A percentile compares a stretch with the other conserved stretches of the same genome.
Evolutionary conservation across 1,139 yeast species (phyloP).

Genomic region (Geotrichum bryndzae): DNA sequence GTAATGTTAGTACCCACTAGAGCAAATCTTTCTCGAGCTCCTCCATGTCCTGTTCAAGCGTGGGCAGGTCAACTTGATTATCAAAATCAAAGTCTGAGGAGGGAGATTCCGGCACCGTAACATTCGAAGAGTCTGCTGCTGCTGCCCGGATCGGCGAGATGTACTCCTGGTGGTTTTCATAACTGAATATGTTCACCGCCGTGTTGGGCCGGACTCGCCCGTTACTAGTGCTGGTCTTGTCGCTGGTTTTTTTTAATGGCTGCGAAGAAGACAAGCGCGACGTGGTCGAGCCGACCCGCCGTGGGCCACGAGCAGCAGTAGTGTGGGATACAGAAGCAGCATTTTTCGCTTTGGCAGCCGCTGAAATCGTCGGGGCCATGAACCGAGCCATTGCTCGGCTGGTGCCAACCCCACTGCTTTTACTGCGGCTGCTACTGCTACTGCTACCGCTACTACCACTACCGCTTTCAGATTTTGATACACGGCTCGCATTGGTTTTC

Average conservation of each 20-base stretch:
- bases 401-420: neutral
- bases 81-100: conserved; percentile 8
- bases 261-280: neutral
- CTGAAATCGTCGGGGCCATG: conserved; percentile 15
- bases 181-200: neutral
- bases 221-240: neutral
- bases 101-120: conserved; percentile 4
- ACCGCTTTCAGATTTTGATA: neutral
- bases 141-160: neutral
- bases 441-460: neutral
- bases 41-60: conserved; percentile 9
- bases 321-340: neutral
- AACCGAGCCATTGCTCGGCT: conserved; percentile 2
- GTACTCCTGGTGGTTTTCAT: neutral
- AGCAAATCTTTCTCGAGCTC: conserved; percentile 10
- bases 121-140: neutral
- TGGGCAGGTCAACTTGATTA: conserved; percentile 8
- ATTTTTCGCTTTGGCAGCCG: conserved; percentile 8
- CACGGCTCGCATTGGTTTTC: no score
- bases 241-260: neutral
- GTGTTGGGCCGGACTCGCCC: neutral
- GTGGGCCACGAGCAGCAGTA: neutral
- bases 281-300: neutral
- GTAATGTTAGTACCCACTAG: neutral
- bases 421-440: conserved; percentile 3